Evolutionary conservation across 495 filamentous ascomycete species (phyloP).

Genomic region (Aspergillus saccharolyticus): DNA sequence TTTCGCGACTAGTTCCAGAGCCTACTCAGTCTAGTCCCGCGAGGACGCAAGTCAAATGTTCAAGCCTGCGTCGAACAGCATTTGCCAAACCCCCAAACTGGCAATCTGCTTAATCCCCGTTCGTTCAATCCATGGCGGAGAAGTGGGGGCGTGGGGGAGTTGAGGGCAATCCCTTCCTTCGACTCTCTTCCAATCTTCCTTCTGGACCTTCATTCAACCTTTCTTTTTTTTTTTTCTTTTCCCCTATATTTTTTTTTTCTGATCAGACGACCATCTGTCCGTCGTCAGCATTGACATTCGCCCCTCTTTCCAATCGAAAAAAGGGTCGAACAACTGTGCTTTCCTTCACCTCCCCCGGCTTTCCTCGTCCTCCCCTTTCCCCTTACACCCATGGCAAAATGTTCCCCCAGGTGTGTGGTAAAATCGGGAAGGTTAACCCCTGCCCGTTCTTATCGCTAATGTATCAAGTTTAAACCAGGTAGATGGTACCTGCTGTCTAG

Average conservation of each 20-base stretch:
- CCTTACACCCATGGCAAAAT: slow-evolving; percentile 6
- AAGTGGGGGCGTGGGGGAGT: slow-evolving; percentile 25
- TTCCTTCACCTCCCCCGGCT: neutral
- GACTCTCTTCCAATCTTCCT: slow-evolving; percentile 7
- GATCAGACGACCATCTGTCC: slow-evolving; percentile 37
- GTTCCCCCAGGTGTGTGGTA: slow-evolving; percentile 1
- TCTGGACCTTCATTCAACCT: slow-evolving; percentile 16
- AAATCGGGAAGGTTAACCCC: slow-evolving; percentile 10
- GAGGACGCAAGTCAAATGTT: neutral
- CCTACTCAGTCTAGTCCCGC: neutral
- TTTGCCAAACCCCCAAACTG: neutral
- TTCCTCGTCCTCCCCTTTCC: neutral
- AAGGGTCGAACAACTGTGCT: neutral
- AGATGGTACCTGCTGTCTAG: neutral
- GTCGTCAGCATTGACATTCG: slow-evolving; percentile 23
- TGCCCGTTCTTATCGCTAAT: slow-evolving; percentile 3
- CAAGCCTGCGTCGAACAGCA: neutral
- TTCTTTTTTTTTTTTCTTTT: slow-evolving; percentile 39
- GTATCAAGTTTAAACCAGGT: neutral
- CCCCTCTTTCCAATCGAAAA: slow-evolving; percentile 12
- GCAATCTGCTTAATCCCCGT: slow-evolving; percentile 12
- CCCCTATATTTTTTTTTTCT: slow-evolving; percentile 41
- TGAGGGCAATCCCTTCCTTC: slow-evolving; percentile 2
- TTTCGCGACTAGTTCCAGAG: neutral
- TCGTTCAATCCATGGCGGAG: slow-evolving; percentile 21